Conservation (phyloP, 2,329 filamentous ascomycete genomes). For the Trichothecium sympodiale region DNA sequence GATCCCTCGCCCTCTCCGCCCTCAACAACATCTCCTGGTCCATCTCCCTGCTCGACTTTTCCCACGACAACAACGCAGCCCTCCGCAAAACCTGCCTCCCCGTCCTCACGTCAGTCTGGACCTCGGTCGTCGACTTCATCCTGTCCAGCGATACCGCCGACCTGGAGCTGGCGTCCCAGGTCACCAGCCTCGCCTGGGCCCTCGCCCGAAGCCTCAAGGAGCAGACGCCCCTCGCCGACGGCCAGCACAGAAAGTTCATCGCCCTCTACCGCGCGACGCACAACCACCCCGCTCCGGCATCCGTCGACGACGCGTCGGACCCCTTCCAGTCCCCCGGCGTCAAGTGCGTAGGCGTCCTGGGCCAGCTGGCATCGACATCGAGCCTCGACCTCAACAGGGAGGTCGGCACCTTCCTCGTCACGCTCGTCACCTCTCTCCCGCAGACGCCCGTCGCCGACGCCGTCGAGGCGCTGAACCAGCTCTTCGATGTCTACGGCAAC, state of each 20-base stretch:
- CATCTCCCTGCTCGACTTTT: slow-evolving; percentile 49
- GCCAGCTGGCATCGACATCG: slow-evolving; percentile 48
- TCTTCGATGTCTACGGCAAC: slow-evolving; percentile 58
- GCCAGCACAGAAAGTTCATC: slow-evolving; percentile 53
- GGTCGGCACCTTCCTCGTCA: slow-evolving; percentile 52
- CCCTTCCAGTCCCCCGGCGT: slow-evolving; percentile 52
- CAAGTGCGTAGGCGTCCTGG: slow-evolving; percentile 56
- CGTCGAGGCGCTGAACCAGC: slow-evolving; percentile 53
- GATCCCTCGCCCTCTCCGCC: slow-evolving; percentile 43
- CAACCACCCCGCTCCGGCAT: slow-evolving; percentile 7
- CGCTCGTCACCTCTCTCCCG: slow-evolving; percentile 38
- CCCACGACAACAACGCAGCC: slow-evolving; percentile 37
- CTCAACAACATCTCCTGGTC: slow-evolving; percentile 61
- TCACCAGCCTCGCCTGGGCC: slow-evolving; percentile 57
- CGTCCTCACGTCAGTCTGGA: slow-evolving; percentile 45
- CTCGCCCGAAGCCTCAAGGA: slow-evolving; percentile 42
- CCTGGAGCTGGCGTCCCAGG: slow-evolving; percentile 47
- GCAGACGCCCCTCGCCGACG: slow-evolving; percentile 35
- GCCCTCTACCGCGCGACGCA: slow-evolving; percentile 51
- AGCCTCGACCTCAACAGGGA: slow-evolving; percentile 46
- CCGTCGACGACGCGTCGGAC: slow-evolving; percentile 26
- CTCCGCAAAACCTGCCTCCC: slow-evolving; percentile 44
- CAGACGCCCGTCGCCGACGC: slow-evolving; percentile 43
- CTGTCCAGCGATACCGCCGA: slow-evolving; percentile 52
- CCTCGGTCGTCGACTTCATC: slow-evolving; percentile 41